Percentiles rank a stretch among this genome's conserved stretches.
These are phyloP conservation scores for Suillus clintonianus DNA, from an alignment of 768 basidiomycete genomes.

Conservation along the genomic window DNA sequence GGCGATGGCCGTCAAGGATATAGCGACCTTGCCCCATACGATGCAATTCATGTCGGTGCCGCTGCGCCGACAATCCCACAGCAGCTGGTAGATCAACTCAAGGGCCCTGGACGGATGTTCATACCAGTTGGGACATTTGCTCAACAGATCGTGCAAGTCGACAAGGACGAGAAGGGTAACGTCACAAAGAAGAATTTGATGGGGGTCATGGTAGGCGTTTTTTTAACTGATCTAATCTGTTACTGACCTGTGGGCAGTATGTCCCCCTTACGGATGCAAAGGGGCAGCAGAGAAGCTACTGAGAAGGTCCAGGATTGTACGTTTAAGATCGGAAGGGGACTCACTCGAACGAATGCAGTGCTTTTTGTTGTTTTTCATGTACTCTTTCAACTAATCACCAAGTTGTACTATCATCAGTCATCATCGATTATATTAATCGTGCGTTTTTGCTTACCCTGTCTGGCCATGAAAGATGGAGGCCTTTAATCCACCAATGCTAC, in stretches of 20 bases:
- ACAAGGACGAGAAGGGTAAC: constrained; percentile 72
- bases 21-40: constrained; percentile 50
- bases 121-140: constrained; percentile 76
- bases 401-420: background rate
- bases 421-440: background rate
- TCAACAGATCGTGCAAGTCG: constrained; percentile 73
- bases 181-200: constrained; percentile 70
- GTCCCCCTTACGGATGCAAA: constrained; percentile 69
- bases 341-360: background rate
- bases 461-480: background rate
- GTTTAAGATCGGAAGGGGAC: background rate
- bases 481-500: background rate
- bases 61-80: constrained; percentile 77
- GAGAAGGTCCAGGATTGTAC: background rate
- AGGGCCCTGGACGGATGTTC: constrained; percentile 81
- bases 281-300: constrained; percentile 37
- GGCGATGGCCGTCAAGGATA: constrained; percentile 83
- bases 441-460: background rate
- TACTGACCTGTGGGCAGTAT: constrained; percentile 43
- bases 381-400: background rate
- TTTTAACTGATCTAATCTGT: background rate
- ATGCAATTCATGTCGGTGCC: constrained; percentile 93
- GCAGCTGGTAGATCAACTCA: constrained; percentile 76
- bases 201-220: constrained; percentile 70
- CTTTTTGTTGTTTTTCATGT: background rate